These are phyloP conservation scores for Russula ochroleuca DNA, from an alignment of 768 basidiomycete genomes.

Conservation along the genomic window DNA sequence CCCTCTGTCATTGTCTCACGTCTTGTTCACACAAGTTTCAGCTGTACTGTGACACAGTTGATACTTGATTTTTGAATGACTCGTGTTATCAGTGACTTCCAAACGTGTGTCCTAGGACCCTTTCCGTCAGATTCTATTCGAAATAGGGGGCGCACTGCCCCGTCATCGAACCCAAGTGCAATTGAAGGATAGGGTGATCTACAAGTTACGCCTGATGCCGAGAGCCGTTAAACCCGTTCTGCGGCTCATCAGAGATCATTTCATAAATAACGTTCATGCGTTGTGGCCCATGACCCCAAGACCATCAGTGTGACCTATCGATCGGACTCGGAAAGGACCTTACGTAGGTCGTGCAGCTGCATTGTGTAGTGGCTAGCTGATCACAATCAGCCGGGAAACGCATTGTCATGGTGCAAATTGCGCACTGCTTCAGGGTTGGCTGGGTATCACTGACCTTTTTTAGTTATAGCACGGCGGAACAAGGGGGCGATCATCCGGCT, in stretches of 20 bases:
- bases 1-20: not conserved
- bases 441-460: constrained; percentile 7
- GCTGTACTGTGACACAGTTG: not conserved
- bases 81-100: not conserved
- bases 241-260: constrained; percentile 6
- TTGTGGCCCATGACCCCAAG: constrained; percentile 10
- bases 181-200: not conserved
- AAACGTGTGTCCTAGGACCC: not conserved
- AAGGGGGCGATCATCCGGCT: constrained; percentile 12
- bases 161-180: not conserved
- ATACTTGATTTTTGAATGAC: not conserved
- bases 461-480: constrained; percentile 13
- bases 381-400: constrained; percentile 22
- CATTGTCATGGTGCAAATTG: constrained; percentile 11
- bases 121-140: constrained; percentile 5
- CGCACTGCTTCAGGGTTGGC: constrained; percentile 1
- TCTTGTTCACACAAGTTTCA: not conserved
- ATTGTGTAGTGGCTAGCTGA: constrained; percentile 12
- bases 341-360: constrained; percentile 6
- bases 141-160: not conserved
- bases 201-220: constrained; percentile 4
- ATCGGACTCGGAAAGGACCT: constrained; percentile 18
- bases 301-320: constrained; percentile 14
- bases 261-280: constrained; percentile 3
- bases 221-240: constrained; percentile 14